Base-by-base conservation (phyloP, 73 alveolate species). In the Breviolum minutum region DNA sequence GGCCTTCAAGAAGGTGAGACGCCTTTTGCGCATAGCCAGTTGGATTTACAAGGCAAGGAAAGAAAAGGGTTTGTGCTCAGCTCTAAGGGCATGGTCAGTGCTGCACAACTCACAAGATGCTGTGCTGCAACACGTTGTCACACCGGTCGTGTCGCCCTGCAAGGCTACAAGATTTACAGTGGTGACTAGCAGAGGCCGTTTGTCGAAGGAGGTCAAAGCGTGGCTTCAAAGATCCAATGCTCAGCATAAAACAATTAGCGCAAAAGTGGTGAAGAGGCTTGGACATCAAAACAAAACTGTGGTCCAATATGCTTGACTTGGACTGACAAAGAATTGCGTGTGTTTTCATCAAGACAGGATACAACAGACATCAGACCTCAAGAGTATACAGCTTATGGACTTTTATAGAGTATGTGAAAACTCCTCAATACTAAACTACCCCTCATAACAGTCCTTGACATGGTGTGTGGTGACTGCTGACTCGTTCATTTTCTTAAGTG, bases 161-260 rank as follows among this genome's bases (percentile, higher is more conserved):
- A 26, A 90, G 97, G 97, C 97, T 32, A 14, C 30, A 29, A 60
- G 24, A 29, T 90, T 86, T 76, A 40, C 63, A 17, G 70, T 90
- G 62, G 63, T 69, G 64, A 90, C 97, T 17, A 20, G 29, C 63
- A 40, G 63, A 32, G 6, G 77, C 77, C 0, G 64, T 12, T 29
- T 90, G 27, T 26, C 97, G 7, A 40, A 69, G 87, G 30, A 90
- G 32, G 63, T 81, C 88, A 54, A 90, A 81, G 12, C 19, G 26
- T 90, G 87, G 88, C 77, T 90, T 70, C 29, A 9, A 26, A 22
- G 29, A 27, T 90, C 83, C 63, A 30, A 60, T 22, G 88, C 87
- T 17, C 17, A 40, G 97, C 97, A 82, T 61, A 6, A 19, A 14
- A 74, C 61, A 0, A 82, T 82, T 24, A 4, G 61, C 17, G 63